Conservation (phyloP, 768 basidiomycete genomes). For the Leccinum truebloodii region DNA sequence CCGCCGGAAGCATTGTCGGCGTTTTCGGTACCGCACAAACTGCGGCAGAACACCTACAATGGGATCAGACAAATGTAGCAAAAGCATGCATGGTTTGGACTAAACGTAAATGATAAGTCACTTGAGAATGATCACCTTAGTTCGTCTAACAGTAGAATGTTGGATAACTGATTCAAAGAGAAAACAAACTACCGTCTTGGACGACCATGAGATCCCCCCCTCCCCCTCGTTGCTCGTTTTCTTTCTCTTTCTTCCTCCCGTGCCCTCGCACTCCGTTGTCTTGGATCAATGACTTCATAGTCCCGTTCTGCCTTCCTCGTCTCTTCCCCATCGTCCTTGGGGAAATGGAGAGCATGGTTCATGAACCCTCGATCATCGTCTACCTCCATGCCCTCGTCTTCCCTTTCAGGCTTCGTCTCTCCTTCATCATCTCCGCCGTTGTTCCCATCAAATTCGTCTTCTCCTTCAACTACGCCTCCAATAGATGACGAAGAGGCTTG, state of each 20-base stretch:
- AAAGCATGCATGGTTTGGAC: too few species aligned
- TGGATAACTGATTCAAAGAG: not conserved
- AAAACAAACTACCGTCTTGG: conserved; percentile 23
- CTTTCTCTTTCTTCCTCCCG: conserved; percentile 77
- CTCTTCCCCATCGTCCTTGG: conserved; percentile 79
- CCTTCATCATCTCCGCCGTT: conserved; percentile 10
- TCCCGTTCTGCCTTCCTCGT: conserved; percentile 76
- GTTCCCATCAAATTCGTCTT: conserved; percentile 21
- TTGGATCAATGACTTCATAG: conserved; percentile 88
- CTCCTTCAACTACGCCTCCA: conserved; percentile 27
- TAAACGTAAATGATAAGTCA: too few species aligned
- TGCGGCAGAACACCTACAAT: not conserved
- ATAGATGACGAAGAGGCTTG: conserved; percentile 41
- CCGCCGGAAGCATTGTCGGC: not conserved
- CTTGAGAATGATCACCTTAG: too few species aligned
- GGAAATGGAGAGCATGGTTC: conserved; percentile 69
- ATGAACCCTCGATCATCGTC: conserved; percentile 79
- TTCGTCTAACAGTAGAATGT: not conserved
- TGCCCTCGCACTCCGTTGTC: conserved; percentile 69
- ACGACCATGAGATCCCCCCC: conserved; percentile 17
- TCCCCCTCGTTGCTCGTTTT: conserved; percentile 40
- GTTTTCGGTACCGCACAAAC: not conserved
- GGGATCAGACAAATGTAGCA: not conserved
- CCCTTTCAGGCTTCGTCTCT: conserved; percentile 30
- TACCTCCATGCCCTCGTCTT: conserved; percentile 66